Evolutionary conservation across 306 rosid species (phyloP).

Genomic region (Vigna trinervia): DNA sequence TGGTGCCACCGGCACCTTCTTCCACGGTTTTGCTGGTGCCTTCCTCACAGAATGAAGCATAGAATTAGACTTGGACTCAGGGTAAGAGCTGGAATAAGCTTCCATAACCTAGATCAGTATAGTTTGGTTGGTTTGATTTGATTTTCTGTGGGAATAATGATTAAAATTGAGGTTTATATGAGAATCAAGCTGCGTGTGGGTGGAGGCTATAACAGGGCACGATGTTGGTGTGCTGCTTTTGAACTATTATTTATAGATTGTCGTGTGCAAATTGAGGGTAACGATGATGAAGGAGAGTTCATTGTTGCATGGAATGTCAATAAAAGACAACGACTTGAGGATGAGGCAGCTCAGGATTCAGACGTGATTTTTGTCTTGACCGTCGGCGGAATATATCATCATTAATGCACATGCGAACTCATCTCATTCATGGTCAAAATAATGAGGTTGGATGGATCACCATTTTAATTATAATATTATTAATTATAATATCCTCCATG

Average conservation of each 20-base stretch:
- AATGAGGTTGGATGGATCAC: not conserved
- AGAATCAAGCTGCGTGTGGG: no score
- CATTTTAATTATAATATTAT: not conserved
- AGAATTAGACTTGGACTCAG: conserved; percentile 44
- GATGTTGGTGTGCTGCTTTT: not conserved
- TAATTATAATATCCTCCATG: not conserved
- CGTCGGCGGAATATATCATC: conserved; percentile 56
- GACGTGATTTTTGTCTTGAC: conserved; percentile 53
- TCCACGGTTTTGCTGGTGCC: conserved; percentile 61
- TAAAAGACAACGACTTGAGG: conserved; percentile 43
- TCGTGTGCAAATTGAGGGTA: not conserved
- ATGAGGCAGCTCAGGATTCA: conserved; percentile 42
- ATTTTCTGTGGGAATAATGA: not conserved
- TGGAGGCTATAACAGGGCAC: not conserved
- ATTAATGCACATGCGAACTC: not conserved
- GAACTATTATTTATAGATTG: conserved; percentile 49
- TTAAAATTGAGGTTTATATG: not conserved
- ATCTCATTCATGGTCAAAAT: conserved; percentile 47
- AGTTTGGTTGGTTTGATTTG: not conserved
- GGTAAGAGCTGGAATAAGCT: conserved; percentile 47
- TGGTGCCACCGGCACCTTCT: conserved; percentile 68
- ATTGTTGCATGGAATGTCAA: conserved; percentile 37
- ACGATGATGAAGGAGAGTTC: not conserved
- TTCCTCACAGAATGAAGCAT: conserved; percentile 59
- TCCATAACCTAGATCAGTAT: conserved; percentile 43